Evolutionary conservation across 1,139 yeast species (phyloP).

Genomic region (Saccharomycopsis hybrid): DNA sequence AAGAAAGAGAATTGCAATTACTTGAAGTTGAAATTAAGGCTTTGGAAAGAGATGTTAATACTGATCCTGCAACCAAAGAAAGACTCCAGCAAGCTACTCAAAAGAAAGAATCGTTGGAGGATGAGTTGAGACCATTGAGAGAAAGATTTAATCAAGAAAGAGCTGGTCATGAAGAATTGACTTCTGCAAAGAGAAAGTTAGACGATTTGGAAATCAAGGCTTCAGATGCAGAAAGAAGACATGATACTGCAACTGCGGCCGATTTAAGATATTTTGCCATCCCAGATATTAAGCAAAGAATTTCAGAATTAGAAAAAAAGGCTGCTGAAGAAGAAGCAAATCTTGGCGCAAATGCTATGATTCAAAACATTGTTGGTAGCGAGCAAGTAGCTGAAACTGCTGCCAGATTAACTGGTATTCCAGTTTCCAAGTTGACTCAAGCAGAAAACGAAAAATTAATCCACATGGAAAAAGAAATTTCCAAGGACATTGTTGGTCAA

Average conservation of each 20-base stretch:
- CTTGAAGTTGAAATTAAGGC: slow-evolving; percentile 96
- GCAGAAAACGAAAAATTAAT: slow-evolving; percentile 92
- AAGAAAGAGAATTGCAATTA: slow-evolving; percentile 87
- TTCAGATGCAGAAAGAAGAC: slow-evolving; percentile 92
- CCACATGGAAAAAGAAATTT: slow-evolving; percentile 84
- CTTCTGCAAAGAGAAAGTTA: slow-evolving; percentile 79
- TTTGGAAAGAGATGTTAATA: slow-evolving; percentile 88
- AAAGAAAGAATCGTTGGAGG: slow-evolving; percentile 78
- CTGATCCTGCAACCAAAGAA: slow-evolving; percentile 82
- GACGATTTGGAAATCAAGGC: slow-evolving; percentile 93
- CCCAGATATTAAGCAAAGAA: slow-evolving; percentile 79
- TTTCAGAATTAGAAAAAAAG: slow-evolving; percentile 63
- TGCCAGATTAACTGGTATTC: slow-evolving; percentile 94
- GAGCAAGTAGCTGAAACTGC: slow-evolving; percentile 97
- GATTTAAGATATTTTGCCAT: slow-evolving; percentile 95
- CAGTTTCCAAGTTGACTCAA: slow-evolving; percentile 93
- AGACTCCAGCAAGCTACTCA: slow-evolving; percentile 73
- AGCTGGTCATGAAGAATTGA: slow-evolving; percentile 85
- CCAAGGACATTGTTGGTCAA: slow-evolving; percentile 89
- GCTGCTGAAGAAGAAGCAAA: slow-evolving; percentile 71
- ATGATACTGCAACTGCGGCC: slow-evolving; percentile 91
- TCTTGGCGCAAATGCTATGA: slow-evolving; percentile 56
- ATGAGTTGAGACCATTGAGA: slow-evolving; percentile 76
- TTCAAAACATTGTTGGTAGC: slow-evolving; percentile 83
- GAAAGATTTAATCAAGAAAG: slow-evolving; percentile 85